Percentiles rank a stretch among this genome's conserved stretches.
Conservation (phyloP, 176 grass and related monocot species). For the Ananas comosus region DNA sequence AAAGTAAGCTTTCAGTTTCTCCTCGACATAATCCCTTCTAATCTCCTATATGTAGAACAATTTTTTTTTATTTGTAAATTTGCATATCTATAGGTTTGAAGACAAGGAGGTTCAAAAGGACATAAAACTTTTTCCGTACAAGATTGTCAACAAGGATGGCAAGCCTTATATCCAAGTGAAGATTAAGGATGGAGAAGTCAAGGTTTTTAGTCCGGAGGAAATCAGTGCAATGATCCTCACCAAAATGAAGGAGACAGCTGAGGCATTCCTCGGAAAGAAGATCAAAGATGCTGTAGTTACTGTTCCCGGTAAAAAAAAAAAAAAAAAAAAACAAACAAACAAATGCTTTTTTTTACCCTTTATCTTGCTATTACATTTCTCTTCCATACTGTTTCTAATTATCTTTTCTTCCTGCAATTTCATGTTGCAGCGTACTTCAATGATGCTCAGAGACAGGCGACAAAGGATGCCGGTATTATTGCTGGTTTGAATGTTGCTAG, state of each 20-base stretch:
- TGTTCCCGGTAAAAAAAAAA: slow-evolving; percentile 35
- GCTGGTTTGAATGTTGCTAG: slow-evolving; percentile 49
- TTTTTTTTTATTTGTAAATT: neutral
- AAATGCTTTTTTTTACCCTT: neutral
- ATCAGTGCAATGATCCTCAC: slow-evolving; percentile 63
- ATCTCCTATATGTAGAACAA: neutral
- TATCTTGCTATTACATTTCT: neutral
- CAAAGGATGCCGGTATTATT: slow-evolving; percentile 63
- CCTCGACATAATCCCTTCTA: neutral
- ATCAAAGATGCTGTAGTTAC: slow-evolving; percentile 61
- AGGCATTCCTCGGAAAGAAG: slow-evolving; percentile 55
- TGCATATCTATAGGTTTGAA: slow-evolving; percentile 19
- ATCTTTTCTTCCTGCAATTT: neutral
- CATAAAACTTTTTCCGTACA: slow-evolving; percentile 63
- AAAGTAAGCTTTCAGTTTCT: slow-evolving; percentile 13
- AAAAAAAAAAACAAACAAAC: too few species aligned
- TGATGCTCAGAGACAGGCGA: slow-evolving; percentile 63
- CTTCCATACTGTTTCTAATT: neutral
- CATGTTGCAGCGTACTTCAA: slow-evolving; percentile 58
- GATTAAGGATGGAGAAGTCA: slow-evolving; percentile 40
- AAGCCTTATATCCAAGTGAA: slow-evolving; percentile 56
- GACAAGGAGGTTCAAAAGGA: slow-evolving; percentile 56
- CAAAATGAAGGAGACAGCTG: slow-evolving; percentile 64
- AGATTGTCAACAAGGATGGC: slow-evolving; percentile 46
- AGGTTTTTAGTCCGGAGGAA: slow-evolving; percentile 61